phyloP scores from a whole-genome alignment of 352 stramenopile species.

The Phytophthora sp. region DNA sequence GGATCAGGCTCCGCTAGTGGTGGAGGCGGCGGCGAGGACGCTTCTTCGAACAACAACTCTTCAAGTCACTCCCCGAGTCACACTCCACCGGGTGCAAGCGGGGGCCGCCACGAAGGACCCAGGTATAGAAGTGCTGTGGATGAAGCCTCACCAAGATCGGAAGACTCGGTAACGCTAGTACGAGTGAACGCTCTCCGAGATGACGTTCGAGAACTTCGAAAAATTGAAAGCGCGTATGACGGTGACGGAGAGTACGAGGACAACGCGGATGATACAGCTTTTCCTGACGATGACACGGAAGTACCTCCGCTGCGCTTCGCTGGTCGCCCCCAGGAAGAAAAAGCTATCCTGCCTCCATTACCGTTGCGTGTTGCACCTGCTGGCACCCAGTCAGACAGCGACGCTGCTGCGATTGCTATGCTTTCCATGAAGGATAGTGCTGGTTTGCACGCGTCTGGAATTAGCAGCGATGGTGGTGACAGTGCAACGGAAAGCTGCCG shows the following conservation, averaged over 20 bases:
- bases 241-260: conserved; percentile 75
- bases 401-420: conserved; percentile 78
- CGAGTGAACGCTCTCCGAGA: conserved; percentile 78
- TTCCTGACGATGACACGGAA: conserved; percentile 39
- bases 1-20: conserved; percentile 8
- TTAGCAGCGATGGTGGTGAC: conserved; percentile 52
- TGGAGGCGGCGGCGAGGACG: conserved; percentile 5
- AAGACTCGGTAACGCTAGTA: conserved; percentile 72
- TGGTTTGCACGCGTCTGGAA: conserved; percentile 23
- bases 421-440: conserved; percentile 79
- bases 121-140: conserved; percentile 34
- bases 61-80: conserved; percentile 40
- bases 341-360: conserved; percentile 22
- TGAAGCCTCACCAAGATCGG: conserved; percentile 45
- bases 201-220: conserved; percentile 73
- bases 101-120: conserved; percentile 19
- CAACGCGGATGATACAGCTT: conserved; percentile 50
- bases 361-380: conserved; percentile 22
- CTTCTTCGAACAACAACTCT: conserved; percentile 16
- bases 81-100: conserved; percentile 29
- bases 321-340: conserved; percentile 31
- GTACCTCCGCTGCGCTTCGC: conserved; percentile 30
- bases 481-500: conserved; percentile 38
- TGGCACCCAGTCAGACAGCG: conserved; percentile 74
- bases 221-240: conserved; percentile 73